A percentile compares a stretch with the other conserved stretches of the same genome.
phyloP scores from a whole-genome alignment of 2,329 filamentous ascomycete species.

The Xylariaceae sp. region DNA sequence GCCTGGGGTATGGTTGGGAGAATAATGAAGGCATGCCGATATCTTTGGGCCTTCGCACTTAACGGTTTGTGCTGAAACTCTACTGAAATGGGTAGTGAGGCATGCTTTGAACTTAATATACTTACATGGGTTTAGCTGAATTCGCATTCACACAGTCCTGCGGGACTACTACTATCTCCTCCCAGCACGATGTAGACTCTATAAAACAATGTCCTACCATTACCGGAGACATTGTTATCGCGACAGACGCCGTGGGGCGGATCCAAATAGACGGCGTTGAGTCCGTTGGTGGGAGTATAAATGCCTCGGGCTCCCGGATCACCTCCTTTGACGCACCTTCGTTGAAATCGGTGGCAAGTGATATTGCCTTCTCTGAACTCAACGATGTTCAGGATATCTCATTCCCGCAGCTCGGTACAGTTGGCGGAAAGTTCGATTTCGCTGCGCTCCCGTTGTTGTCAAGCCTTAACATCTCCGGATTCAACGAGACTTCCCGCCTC shows the following conservation, averaged over 20 bases:
- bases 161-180: neutral
- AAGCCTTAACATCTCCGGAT: neutral
- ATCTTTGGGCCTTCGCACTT: neutral
- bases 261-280: neutral
- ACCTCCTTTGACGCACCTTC: neutral
- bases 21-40: conserved; percentile 6
- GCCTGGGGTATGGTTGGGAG: neutral
- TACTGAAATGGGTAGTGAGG: neutral
- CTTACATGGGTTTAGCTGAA: conserved; percentile 3
- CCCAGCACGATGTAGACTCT: neutral
- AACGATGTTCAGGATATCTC: neutral
- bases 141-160: conserved; percentile 6
- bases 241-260: neutral
- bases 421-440: neutral
- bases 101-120: neutral
- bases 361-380: neutral
- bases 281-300: neutral
- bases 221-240: neutral
- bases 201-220: neutral
- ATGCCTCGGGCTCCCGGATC: neutral
- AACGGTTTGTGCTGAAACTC: neutral
- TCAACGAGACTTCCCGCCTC: neutral
- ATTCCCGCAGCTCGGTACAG: neutral
- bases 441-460: neutral
- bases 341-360: neutral